Conservation (phyloP, 2,329 filamentous ascomycete genomes). For the Aureobasidium sp. region DNA sequence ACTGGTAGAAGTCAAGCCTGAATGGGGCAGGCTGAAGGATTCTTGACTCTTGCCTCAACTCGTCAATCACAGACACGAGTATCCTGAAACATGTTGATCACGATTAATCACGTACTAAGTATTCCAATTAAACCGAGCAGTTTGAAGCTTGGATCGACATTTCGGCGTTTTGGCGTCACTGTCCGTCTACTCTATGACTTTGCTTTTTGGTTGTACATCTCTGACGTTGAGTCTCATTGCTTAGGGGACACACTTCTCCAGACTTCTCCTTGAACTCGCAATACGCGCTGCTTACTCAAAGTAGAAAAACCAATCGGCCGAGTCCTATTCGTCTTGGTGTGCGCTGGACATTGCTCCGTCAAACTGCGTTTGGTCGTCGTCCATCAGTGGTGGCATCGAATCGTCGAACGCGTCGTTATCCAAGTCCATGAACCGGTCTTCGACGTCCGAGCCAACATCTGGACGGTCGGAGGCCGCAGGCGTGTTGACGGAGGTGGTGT, state of each 20-base stretch:
- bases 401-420: not conserved
- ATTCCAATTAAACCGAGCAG: not conserved
- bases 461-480: constrained; percentile 4
- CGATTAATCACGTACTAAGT: not conserved
- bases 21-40: constrained; percentile 16
- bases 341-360: not conserved
- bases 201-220: not conserved
- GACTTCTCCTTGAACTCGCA: not conserved
- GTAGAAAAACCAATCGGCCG: not conserved
- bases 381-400: not conserved
- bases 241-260: not conserved
- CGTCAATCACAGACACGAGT: not conserved
- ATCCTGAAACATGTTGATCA: not conserved
- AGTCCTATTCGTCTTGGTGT: not conserved
- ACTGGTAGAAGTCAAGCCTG: constrained; percentile 8
- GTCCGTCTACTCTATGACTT: constrained; percentile 2
- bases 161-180: not conserved
- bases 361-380: not conserved
- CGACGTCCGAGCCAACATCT: not conserved
- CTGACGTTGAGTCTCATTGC: not conserved
- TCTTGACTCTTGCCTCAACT: not conserved
- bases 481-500: constrained; percentile 1
- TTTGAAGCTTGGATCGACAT: not conserved
- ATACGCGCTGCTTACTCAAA: not conserved
- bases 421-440: not conserved